phyloP scores from a whole-genome alignment of 2,329 filamentous ascomycete genomes.

The Botrytis deweyae region DNA sequence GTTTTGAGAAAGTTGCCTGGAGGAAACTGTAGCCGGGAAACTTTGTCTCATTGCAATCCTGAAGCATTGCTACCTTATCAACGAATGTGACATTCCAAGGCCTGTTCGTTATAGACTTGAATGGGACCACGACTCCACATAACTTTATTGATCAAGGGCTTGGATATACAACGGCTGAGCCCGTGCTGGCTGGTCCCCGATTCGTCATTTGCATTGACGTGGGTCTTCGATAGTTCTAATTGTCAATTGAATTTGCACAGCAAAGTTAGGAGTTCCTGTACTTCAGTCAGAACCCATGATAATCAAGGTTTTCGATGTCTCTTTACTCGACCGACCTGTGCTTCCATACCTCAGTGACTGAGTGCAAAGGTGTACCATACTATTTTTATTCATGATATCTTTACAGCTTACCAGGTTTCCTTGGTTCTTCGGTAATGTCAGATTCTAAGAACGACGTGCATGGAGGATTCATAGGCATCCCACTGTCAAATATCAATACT shows the following conservation, averaged over 20 bases:
- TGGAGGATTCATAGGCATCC: constrained; percentile 3
- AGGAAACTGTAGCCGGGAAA: not conserved
- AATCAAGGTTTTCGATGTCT: not conserved
- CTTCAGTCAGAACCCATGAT: not conserved
- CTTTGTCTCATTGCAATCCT: not conserved
- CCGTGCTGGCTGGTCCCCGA: not conserved
- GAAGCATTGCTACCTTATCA: constrained; percentile 3
- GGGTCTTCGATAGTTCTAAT: not conserved
- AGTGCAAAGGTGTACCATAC: not conserved
- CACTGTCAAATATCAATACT: not conserved
- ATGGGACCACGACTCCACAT: not conserved
- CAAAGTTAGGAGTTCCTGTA: not conserved
- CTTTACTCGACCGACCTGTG: not conserved
- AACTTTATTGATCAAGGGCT: not conserved
- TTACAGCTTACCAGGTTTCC: not conserved
- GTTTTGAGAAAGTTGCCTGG: too few relatives aligned
- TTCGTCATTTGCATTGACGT: not conserved
- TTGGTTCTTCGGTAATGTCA: constrained; percentile 13
- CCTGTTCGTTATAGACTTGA: not conserved
- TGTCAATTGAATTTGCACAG: not conserved
- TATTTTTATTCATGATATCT: not conserved
- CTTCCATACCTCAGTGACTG: not conserved
- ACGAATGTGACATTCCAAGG: not conserved
- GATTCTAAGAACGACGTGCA: not conserved
- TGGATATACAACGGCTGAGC: constrained; percentile 4